These are phyloP conservation scores for Massariosphaeria phaeospora DNA, from an alignment of 495 filamentous ascomycete species.

Conservation along the genomic window DNA sequence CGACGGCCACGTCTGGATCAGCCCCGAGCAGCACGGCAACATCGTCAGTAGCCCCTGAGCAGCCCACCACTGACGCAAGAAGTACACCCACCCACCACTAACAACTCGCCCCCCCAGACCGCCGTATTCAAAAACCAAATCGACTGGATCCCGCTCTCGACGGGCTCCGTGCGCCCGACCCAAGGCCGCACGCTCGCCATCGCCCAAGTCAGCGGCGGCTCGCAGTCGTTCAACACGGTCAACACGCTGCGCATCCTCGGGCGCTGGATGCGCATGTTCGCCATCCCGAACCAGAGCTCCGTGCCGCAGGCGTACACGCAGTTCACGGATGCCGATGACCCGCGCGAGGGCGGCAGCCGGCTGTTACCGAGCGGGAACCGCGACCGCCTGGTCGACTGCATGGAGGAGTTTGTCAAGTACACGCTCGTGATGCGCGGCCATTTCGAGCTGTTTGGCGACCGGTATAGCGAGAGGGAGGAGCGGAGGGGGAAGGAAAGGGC, in stretches of 20 bases:
- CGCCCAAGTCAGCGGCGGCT: conserved; percentile 61
- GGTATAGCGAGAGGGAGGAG: conserved; percentile 57
- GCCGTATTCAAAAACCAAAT: conserved; percentile 73
- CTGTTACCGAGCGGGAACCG: conserved; percentile 59
- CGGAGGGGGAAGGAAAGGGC: conserved; percentile 42
- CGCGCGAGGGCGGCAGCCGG: conserved; percentile 49
- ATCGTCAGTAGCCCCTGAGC: conserved; percentile 41
- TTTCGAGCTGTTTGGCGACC: conserved; percentile 59
- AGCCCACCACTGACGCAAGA: background rate
- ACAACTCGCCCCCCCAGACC: conserved; percentile 42
- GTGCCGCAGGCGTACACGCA: conserved; percentile 63
- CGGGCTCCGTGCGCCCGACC: conserved; percentile 61
- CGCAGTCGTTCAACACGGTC: conserved; percentile 70
- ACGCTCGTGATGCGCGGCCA: conserved; percentile 62
- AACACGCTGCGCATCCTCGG: conserved; percentile 65
- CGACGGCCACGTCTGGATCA: conserved; percentile 65
- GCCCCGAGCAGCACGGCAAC: conserved; percentile 67
- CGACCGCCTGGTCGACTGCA: conserved; percentile 66
- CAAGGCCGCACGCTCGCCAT: conserved; percentile 64
- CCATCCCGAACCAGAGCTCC: conserved; percentile 64
- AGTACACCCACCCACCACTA: background rate
- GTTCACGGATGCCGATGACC: conserved; percentile 51
- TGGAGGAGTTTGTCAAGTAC: conserved; percentile 75
- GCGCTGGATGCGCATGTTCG: conserved; percentile 76
- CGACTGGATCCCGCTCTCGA: conserved; percentile 65